Base-by-base conservation (phyloP, 768 basidiomycete genomes). In the Rhizopogon vesiculosus region DNA sequence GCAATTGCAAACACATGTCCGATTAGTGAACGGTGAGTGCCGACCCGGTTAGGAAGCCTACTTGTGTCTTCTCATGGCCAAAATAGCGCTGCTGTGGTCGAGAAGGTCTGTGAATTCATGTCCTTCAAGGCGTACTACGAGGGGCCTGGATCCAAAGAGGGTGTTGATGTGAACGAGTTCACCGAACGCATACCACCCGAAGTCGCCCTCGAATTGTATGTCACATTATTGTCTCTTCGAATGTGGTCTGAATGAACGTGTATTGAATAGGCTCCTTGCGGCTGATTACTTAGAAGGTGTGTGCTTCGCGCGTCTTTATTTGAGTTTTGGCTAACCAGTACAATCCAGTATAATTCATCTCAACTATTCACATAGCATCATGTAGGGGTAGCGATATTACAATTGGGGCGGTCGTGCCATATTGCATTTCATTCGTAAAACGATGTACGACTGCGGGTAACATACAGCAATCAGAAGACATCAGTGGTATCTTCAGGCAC, bases 61-160 rank as follows among this genome's bases (percentile, higher is more conserved):
- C 10, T 22, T 40, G 10, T 29, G 40, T 54, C 46, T n/a, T 57
- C 29, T 49, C 10, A 16, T 9, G 4, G 29, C 25, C 22, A 18
- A 33, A 31, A 1, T 59, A 85, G 84, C 31, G 84, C 78, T 8
- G 79, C 87, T 25, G 85, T 96, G 38, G 82, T 91, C 1, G 91
- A 94, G 71, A 94, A 92, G 66, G 76, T 96, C 51, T 78, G 92
- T 42, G 94, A 98, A 69, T 97, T 93, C 66, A 89, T 96, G 74
- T 75, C 82, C 33, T 94, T 89, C 77, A 94, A 89, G 72, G 75
- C 84, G 1, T 79, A 92, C 57, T 93, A 91, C 66, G 84, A 87
- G 58, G 78, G 79, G n/a, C 76, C 74, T 1, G 82, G 80, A 1
- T 73, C 82, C 7, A 91, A 86, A 60, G 91, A 93, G 62, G 90